Percentiles rank a stretch among this genome's conserved stretches.
phyloP scores from a whole-genome alignment of 1,284 basidiomycete species.

The Malassezia caprae region DNA sequence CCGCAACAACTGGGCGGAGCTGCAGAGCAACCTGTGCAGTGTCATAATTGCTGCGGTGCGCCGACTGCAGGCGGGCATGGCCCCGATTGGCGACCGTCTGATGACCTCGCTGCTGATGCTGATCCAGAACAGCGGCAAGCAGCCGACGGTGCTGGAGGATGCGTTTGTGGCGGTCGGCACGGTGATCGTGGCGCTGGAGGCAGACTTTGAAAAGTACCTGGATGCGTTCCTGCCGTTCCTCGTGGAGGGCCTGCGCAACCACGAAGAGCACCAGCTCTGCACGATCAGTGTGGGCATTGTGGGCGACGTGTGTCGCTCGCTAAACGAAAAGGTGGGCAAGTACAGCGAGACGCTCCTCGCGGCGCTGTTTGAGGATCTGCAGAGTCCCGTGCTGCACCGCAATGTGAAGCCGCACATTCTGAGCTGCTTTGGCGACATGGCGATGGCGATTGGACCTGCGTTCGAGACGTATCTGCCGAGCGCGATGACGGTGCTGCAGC shows the following conservation, averaged over 20 bases:
- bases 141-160: slow-evolving; percentile 91
- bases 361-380: slow-evolving; percentile 79
- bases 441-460: slow-evolving; percentile 69
- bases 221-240: slow-evolving; percentile 80
- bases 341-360: slow-evolving; percentile 83
- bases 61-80: slow-evolving; percentile 72
- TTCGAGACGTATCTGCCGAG: slow-evolving; percentile 85
- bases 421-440: slow-evolving; percentile 92
- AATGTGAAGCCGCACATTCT: slow-evolving; percentile 94
- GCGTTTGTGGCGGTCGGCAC: slow-evolving; percentile 92
- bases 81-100: slow-evolving; percentile 80
- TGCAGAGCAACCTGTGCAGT: slow-evolving; percentile 89
- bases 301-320: slow-evolving; percentile 84
- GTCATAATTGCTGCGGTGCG: slow-evolving; percentile 40
- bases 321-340: slow-evolving; percentile 69
- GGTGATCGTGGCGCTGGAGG: slow-evolving; percentile 61
- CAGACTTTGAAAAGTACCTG: slow-evolving; percentile 77
- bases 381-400: slow-evolving; percentile 78
- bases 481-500: slow-evolving; percentile 79
- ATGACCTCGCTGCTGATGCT: slow-evolving; percentile 85
- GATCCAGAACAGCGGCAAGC: slow-evolving; percentile 73
- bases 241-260: slow-evolving; percentile 75
- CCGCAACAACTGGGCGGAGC: slow-evolving; percentile 95
- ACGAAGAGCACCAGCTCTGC: slow-evolving; percentile 91
- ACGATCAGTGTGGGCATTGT: slow-evolving; percentile 91